Evolutionary conservation across 768 basidiomycete species (phyloP).

Genomic region (Mycena metata): DNA sequence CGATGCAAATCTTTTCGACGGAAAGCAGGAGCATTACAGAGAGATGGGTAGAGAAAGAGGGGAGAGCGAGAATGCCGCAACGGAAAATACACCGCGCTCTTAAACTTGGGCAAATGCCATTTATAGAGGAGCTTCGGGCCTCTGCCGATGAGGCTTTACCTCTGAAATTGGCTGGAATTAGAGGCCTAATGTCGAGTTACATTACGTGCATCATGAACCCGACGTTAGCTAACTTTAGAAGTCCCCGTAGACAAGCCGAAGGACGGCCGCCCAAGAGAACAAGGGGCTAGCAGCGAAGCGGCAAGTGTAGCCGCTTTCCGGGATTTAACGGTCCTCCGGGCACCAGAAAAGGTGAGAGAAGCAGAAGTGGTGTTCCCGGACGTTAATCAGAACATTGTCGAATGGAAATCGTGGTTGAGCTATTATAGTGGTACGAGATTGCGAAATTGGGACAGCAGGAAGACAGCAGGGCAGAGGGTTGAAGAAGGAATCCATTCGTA

Average conservation of each 20-base stretch:
- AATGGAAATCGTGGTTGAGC: too few species aligned
- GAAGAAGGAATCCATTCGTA: neutral
- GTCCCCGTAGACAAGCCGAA: neutral
- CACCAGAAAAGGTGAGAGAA: too few species aligned
- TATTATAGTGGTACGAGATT: too few species aligned
- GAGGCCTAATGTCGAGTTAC: neutral
- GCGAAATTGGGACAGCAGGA: too few species aligned
- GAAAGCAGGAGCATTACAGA: conserved; percentile 11
- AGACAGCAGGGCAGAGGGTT: neutral
- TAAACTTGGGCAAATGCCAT: neutral
- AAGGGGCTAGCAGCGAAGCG: conserved; percentile 2
- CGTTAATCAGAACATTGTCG: too few species aligned
- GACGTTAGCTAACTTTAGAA: neutral
- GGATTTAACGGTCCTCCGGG: neutral
- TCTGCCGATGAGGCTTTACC: neutral
- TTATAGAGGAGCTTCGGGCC: neutral
- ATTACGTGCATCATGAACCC: neutral
- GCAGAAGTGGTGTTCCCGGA: neutral
- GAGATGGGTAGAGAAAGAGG: neutral
- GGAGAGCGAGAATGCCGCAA: neutral
- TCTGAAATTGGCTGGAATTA: too few species aligned
- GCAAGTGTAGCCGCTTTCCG: neutral
- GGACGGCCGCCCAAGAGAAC: neutral
- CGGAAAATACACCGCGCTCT: neutral
- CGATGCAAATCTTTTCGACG: neutral